Evolutionary conservation across 2,329 filamentous ascomycete species (phyloP).

Genomic region (Calonectria montana): DNA sequence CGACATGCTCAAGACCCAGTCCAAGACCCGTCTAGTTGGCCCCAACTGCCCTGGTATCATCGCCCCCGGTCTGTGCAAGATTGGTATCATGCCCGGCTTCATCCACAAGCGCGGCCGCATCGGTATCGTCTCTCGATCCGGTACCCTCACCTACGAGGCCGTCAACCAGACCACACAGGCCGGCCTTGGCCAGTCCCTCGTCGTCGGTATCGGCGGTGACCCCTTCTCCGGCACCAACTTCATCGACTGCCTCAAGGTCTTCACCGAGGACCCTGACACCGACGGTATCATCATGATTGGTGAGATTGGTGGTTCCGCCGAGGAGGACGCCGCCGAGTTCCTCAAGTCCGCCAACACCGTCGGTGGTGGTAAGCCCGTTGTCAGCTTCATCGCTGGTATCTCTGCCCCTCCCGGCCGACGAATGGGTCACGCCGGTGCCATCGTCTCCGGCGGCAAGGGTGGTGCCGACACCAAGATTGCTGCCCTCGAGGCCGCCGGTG

Average conservation of each 20-base stretch:
- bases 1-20: slow-evolving; percentile 96
- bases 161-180: slow-evolving; percentile 99
- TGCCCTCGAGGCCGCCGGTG: slow-evolving; percentile 91
- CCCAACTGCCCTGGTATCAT: slow-evolving; percentile 99
- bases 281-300: slow-evolving; percentile 99
- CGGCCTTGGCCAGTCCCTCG: slow-evolving; percentile 96
- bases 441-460: slow-evolving; percentile 97
- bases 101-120: slow-evolving; percentile 99
- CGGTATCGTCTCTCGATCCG: slow-evolving; percentile 97
- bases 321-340: slow-evolving; percentile 98
- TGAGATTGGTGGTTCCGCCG: slow-evolving; percentile 96
- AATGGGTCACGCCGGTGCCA: slow-evolving; percentile 99
- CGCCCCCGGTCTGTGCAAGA: slow-evolving; percentile 96
- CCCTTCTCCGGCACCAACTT: slow-evolving; percentile 99
- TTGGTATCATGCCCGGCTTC: slow-evolving; percentile 99
- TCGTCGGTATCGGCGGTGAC: slow-evolving; percentile 98
- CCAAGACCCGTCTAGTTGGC: slow-evolving; percentile 95
- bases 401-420: slow-evolving; percentile 94
- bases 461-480: slow-evolving; percentile 98
- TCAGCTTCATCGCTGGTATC: slow-evolving; percentile 98
- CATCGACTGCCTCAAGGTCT: slow-evolving; percentile 98
- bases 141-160: slow-evolving; percentile 98
- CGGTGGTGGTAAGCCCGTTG: slow-evolving; percentile 89
- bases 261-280: slow-evolving; percentile 94
- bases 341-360: slow-evolving; percentile 90